Base-by-base conservation (phyloP, 176 grass and related monocot genomes). In the Carex scoparia region DNA sequence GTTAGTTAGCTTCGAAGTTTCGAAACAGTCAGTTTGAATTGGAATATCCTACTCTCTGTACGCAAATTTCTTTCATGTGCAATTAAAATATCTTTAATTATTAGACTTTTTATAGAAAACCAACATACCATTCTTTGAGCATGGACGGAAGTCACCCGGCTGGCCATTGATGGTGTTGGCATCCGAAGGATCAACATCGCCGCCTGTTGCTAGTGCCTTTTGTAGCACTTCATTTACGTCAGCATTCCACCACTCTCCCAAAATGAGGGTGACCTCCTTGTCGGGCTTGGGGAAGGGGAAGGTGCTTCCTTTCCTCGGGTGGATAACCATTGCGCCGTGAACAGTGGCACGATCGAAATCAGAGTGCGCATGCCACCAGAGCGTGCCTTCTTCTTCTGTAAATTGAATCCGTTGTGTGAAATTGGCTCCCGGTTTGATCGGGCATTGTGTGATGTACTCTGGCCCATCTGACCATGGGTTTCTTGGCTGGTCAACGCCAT, bases 311-410 rank as follows among this genome's bases (percentile, higher is more conserved):
- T 46, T 48, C 5, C 28, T 72, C 0, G 94, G 94, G 13, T 84
- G 56, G 88, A 96, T 55, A 85, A 96, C 84, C 77, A 93, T 64
- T 1, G 91, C 86, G 11, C 94, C 94, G 49, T 96, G 82, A 61
- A 93, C 91, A 4, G 94, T 96, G 27, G 87, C 91, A 86, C 94
- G 89, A 3, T 91, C 81, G 44, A 86, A 85, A 65, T 87, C 87
- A 58, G 79, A 75, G 79, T 96, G 94, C 0, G 91, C 91, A 85
- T 96, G 94, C 94, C 94, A 96, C 94, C 94, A 96, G 72, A 96
- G 84, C 58, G 94, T 96, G 81, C 94, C 94, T 46, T 91, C 89
- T 64, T 96, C 91, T 16, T 88, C 91, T 8, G 89, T 86, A 1
- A 97, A 86, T 19, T 87, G 85, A 88, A 97, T 93, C 31, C 79